Evolutionary conservation across 352 stramenopile species (phyloP).

Genomic region (Pseudoperonospora humuli): DNA sequence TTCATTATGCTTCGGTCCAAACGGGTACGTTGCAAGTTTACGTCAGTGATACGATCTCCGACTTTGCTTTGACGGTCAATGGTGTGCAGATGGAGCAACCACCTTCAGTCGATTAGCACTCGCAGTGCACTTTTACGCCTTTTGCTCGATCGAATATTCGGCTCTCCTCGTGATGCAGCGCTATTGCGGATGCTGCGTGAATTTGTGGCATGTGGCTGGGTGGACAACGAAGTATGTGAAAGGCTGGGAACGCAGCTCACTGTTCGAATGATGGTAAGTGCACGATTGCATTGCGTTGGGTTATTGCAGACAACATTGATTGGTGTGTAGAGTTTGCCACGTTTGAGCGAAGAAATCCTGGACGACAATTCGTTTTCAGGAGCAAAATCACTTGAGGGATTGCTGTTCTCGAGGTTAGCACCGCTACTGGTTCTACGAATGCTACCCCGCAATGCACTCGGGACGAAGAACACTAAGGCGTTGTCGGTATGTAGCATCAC

Average conservation of each 20-base stretch:
- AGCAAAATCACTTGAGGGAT: slow-evolving; percentile 26
- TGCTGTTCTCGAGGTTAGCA: slow-evolving; percentile 55
- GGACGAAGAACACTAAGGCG: neutral
- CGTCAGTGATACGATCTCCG: neutral
- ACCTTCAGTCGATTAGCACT: slow-evolving; percentile 2
- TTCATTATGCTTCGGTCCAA: slow-evolving; percentile 20
- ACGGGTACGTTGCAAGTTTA: slow-evolving; percentile 19
- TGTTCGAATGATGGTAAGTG: slow-evolving; percentile 31
- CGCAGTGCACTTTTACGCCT: slow-evolving; percentile 19
- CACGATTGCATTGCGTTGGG: neutral
- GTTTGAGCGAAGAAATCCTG: slow-evolving; percentile 40
- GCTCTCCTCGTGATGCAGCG: slow-evolving; percentile 30
- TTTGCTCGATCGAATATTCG: slow-evolving; percentile 36
- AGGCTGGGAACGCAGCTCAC: slow-evolving; percentile 16
- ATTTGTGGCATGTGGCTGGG: slow-evolving; percentile 30
- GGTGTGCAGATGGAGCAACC: slow-evolving; percentile 25
- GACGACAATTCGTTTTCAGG: slow-evolving; percentile 32
- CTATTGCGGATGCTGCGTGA: slow-evolving; percentile 40
- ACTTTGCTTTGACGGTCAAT: neutral
- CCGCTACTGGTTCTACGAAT: slow-evolving; percentile 59
- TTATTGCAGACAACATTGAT: slow-evolving; percentile 1
- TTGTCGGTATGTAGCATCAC: slow-evolving; percentile 20
- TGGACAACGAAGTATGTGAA: slow-evolving; percentile 16
- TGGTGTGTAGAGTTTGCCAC: slow-evolving; percentile 23
- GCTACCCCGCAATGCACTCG: slow-evolving; percentile 29